Conservation (phyloP, 768 basidiomycete genomes). For the Mycena galericulata region DNA sequence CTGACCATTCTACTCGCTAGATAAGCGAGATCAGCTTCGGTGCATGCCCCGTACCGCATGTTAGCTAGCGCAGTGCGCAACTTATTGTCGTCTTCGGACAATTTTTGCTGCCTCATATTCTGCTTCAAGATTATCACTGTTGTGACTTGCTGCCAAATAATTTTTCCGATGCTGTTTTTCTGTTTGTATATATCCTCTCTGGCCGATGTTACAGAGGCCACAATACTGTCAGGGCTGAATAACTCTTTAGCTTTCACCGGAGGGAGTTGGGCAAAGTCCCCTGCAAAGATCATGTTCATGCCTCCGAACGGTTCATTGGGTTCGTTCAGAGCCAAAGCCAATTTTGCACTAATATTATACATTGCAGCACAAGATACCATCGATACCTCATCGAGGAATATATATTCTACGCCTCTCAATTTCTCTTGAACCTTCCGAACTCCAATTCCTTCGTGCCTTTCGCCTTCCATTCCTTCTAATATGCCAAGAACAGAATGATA, state of each 20-base stretch:
- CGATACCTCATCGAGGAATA: too few species aligned
- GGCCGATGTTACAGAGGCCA: too few species aligned
- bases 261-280: too few species aligned
- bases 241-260: too few species aligned
- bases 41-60: conserved; percentile 56
- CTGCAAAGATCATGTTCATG: conserved; percentile 51
- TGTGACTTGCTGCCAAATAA: conserved; percentile 48
- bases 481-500: conserved; percentile 32
- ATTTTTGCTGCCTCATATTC: conserved; percentile 51
- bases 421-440: neutral
- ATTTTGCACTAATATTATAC: conserved; percentile 43
- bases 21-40: conserved; percentile 50
- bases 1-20: conserved; percentile 29
- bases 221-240: neutral
- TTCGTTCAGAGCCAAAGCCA: conserved; percentile 37
- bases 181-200: too few species aligned
- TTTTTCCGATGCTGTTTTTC: conserved; percentile 43
- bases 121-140: conserved; percentile 47
- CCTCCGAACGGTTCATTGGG: conserved; percentile 47
- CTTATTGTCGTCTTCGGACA: conserved; percentile 34
- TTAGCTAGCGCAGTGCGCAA: conserved; percentile 48
- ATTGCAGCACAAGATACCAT: conserved; percentile 52
- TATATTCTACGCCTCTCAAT: conserved; percentile 43
- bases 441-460: neutral
- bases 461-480: conserved; percentile 7